Base-by-base conservation (phyloP, 257 asterid genomes). In the Solanum tarijense region DNA sequence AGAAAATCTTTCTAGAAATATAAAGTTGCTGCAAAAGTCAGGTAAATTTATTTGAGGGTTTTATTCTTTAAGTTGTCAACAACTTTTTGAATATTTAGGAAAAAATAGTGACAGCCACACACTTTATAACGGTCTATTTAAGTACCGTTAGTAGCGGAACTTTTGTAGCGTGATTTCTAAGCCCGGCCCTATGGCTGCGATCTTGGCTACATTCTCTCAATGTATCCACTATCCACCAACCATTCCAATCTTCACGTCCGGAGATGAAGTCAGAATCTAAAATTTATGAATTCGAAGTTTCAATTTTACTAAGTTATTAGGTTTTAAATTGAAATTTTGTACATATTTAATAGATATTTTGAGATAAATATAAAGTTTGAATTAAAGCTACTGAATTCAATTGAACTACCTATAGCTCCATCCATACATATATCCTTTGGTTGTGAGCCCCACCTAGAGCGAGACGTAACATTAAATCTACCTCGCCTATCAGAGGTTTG, bases 221-320 rank as follows among this genome's bases (percentile, higher is more conserved):
- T 23, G 14, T 34, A 32, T 35, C 16, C 29, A 65, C 72, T 65
- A 65, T 65, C 32, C 4, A 11, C 29, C 25, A 7, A 55, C 65
- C 65, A 1, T 20, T 20, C 0, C 25, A 20, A 7, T 55, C 0
- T 3, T 3, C 0, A 0, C 0, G 2, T 18, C 4, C 0, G 58
- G 3, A 55, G n/a, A 2, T 18, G 4, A 55, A 55, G 10, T 55
- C 25, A 18, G 0, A 20, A 18, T 55, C 8, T 20, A 20, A 18
- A 7, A 55, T 55, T 6, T 6, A 1, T 18, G 9, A 18, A 0
- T 1, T 6, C 0, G 1, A 55, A 18, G 1, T 55, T 6, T 55
- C 0, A 55, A 55, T 20, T 55, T 52, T 6, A 55, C 1, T 0
- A 55, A 55, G 5, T 55, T 55, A 1, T 3, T 2, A 20, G 5